Evolutionary conservation across 345 rosid species (phyloP).

Genomic region (Eucalyptus pauciflora): DNA sequence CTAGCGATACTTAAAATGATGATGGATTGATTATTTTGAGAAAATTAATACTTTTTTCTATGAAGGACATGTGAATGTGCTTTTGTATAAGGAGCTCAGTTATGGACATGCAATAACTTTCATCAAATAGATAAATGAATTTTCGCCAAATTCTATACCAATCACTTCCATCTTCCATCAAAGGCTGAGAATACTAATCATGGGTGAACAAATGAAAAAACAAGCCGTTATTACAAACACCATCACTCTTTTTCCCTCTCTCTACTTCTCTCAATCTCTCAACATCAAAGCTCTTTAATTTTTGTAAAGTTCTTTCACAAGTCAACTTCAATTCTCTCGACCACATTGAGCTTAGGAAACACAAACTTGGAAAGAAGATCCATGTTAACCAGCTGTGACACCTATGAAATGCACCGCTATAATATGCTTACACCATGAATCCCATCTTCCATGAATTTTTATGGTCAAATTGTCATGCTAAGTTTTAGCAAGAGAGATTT

Average conservation of each 20-base stretch:
- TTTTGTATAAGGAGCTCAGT: not conserved
- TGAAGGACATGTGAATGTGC: not conserved
- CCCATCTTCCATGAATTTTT: not conserved
- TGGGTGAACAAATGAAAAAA: not conserved
- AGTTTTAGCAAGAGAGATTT: too few relatives aligned
- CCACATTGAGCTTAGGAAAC: not conserved
- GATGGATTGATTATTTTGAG: too few relatives aligned
- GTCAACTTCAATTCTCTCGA: not conserved
- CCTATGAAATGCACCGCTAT: not conserved
- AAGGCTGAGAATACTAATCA: not conserved
- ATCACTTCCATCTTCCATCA: not conserved
- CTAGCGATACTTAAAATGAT: too few relatives aligned
- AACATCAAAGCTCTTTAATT: not conserved
- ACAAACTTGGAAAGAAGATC: too few relatives aligned
- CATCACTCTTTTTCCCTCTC: not conserved
- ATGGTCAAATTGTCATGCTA: not conserved
- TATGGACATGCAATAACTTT: too few relatives aligned
- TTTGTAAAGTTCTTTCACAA: not conserved
- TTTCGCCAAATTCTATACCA: fast-evolving
- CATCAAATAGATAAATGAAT: too few relatives aligned
- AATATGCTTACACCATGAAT: not conserved
- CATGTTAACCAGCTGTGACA: not conserved
- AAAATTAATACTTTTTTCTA: too few relatives aligned
- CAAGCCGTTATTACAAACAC: not conserved
- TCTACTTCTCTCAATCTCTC: too few relatives aligned